Conservation (phyloP, 768 basidiomycete genomes). For the Xanthoconium purpureum region DNA sequence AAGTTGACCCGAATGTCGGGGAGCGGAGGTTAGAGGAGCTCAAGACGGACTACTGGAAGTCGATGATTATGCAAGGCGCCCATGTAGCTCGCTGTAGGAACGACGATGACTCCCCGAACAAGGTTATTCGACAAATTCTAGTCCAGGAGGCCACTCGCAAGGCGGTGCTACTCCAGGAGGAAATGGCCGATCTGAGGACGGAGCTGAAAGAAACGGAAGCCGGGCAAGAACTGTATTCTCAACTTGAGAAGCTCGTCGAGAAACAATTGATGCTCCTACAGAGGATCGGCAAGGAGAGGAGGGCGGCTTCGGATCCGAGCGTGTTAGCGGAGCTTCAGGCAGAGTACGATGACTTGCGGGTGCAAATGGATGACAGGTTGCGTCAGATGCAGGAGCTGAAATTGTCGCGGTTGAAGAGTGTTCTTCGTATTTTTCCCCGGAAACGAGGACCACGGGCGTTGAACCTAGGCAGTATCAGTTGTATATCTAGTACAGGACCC, state of each 20-base stretch:
- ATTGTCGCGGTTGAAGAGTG: background rate
- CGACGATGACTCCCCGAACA: constrained; percentile 5
- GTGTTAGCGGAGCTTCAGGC: constrained; percentile 1
- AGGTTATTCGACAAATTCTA: constrained; percentile 8
- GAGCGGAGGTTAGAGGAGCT: constrained; percentile 13
- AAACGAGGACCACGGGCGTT: background rate
- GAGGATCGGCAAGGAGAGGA: constrained; percentile 6
- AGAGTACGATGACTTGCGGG: constrained; percentile 3
- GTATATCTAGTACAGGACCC: no score
- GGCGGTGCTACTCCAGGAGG: background rate
- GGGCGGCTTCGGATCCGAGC: background rate
- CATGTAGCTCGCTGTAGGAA: constrained; percentile 1
- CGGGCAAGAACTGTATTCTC: constrained; percentile 3
- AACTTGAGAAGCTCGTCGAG: constrained; percentile 4
- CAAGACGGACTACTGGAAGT: background rate
- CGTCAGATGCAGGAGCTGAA: constrained; percentile 10
- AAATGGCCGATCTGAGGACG: constrained; percentile 1
- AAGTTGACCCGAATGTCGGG: constrained; percentile 20
- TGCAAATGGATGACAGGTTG: constrained; percentile 7
- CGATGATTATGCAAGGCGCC: constrained; percentile 10
- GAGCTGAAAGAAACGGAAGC: constrained; percentile 7
- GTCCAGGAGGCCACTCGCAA: background rate
- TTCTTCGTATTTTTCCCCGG: background rate
- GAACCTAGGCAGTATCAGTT: no score
- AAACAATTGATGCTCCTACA: constrained; percentile 6